Evolutionary conservation across 306 rosid genomes (phyloP).

Genomic region (Echinosophora koreensis): DNA sequence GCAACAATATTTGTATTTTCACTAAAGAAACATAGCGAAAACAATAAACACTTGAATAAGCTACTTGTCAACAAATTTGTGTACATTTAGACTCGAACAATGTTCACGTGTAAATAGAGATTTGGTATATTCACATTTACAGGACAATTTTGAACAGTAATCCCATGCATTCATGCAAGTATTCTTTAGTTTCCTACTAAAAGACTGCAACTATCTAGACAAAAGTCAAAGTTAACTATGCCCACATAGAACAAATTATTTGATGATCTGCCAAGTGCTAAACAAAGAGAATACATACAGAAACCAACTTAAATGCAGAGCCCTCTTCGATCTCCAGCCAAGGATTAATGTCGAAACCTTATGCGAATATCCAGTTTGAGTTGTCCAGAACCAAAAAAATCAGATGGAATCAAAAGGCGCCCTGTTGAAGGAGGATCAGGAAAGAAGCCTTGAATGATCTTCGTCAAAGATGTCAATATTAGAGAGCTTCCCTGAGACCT

Average conservation of each 20-base stretch:
- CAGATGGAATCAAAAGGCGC: slow-evolving; percentile 61
- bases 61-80: background rate
- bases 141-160: slow-evolving; percentile 1
- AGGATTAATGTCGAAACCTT: slow-evolving; percentile 34
- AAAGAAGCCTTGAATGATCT: slow-evolving; percentile 45
- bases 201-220: background rate
- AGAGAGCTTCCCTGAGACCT: slow-evolving; percentile 50
- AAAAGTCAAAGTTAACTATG: background rate
- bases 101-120: background rate
- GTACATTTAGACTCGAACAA: background rate
- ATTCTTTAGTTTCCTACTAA: slow-evolving; percentile 13
- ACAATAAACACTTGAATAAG: background rate
- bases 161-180: slow-evolving; percentile 16
- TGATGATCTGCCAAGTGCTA: slow-evolving; percentile 1
- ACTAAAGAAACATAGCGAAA: background rate
- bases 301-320: slow-evolving; percentile 16
- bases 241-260: slow-evolving; percentile 3
- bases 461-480: slow-evolving; percentile 53
- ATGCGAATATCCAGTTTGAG: slow-evolving; percentile 63
- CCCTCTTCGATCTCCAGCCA: background rate
- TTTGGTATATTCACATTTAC: slow-evolving; percentile 19
- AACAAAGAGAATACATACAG: slow-evolving; percentile 6
- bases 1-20: slow-evolving; percentile 5
- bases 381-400: slow-evolving; percentile 44
- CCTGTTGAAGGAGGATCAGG: slow-evolving; percentile 38